phyloP scores from a whole-genome alignment of 345 rosid species.

The Gossypioides kirkii region DNA sequence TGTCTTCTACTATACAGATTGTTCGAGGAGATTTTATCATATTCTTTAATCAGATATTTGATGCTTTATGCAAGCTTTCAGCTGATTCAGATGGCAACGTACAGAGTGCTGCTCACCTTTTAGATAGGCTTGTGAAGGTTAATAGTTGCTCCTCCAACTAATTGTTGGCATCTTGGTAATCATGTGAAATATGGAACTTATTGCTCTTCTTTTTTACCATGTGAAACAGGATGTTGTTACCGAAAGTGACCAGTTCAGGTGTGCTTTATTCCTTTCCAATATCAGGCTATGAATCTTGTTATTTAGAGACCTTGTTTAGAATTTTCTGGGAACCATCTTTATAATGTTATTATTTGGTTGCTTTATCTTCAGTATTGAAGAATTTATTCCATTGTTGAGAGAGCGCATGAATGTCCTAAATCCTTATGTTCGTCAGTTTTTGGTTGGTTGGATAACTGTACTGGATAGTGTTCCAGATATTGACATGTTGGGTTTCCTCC shows the following conservation, averaged over 20 bases:
- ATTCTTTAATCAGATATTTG: slow-evolving; percentile 93
- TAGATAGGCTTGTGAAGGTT: slow-evolving; percentile 98
- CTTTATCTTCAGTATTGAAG: slow-evolving; percentile 82
- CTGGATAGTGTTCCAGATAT: slow-evolving; percentile 99
- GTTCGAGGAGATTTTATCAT: slow-evolving; percentile 95
- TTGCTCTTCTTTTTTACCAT: slow-evolving; percentile 21
- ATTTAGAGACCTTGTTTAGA: background rate
- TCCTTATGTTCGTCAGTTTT: slow-evolving; percentile 93
- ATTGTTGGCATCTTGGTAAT: background rate
- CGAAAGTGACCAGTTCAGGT: slow-evolving; percentile 99
- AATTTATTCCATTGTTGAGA: slow-evolving; percentile 90
- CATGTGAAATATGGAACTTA: slow-evolving; percentile 9
- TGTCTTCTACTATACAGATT: slow-evolving; percentile 51
- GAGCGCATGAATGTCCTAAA: slow-evolving; percentile 97
- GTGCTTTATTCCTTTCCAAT: slow-evolving; percentile 19
- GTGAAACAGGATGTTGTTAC: slow-evolving; percentile 96
- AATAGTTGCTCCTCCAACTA: background rate
- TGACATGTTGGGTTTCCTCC: slow-evolving; percentile 99
- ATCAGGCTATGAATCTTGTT: background rate
- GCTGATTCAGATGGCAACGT: slow-evolving; percentile 97
- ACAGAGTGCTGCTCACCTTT: slow-evolving; percentile 98
- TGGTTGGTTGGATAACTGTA: slow-evolving; percentile 99
- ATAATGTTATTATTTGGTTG: slow-evolving; percentile 13
- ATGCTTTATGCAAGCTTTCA: slow-evolving; percentile 94
- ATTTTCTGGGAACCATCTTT: background rate